Evolutionary conservation across 2,329 filamentous ascomycete species (phyloP).

Genomic region (Colletotrichum eremochloae): DNA sequence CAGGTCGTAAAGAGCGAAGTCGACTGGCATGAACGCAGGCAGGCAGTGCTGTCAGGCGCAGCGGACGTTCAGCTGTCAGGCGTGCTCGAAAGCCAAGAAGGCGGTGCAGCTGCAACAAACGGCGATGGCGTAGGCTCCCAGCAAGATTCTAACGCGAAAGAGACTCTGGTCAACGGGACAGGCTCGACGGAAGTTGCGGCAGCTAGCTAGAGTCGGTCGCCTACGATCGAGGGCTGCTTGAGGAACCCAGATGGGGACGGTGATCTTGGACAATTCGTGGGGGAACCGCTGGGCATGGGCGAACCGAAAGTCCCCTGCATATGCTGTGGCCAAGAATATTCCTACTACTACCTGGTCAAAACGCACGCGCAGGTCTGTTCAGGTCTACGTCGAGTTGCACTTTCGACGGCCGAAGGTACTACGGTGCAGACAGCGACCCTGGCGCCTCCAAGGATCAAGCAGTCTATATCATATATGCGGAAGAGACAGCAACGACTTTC

Average conservation of each 20-base stretch:
- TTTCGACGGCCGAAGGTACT: background rate
- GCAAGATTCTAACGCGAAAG: conserved; percentile 28
- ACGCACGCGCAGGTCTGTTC: background rate
- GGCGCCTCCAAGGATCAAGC: background rate
- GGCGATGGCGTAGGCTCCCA: conserved; percentile 46
- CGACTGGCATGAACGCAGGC: conserved; percentile 72
- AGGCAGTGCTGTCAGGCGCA: conserved; percentile 65
- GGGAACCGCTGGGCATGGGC: background rate
- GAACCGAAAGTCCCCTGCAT: conserved; percentile 3
- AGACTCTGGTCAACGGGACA: conserved; percentile 26
- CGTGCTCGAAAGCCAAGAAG: conserved; percentile 46
- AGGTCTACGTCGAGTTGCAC: background rate
- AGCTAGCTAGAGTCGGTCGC: conserved; percentile 14
- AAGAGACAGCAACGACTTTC: background rate
- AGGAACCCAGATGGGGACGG: background rate
- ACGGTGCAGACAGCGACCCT: background rate
- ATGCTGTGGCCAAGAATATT: background rate
- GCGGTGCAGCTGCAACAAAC: conserved; percentile 15
- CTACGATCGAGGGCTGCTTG: background rate
- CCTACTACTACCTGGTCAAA: background rate
- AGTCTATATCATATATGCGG: background rate
- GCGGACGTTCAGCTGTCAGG: conserved; percentile 60
- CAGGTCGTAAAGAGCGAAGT: conserved; percentile 77
- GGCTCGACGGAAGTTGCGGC: conserved; percentile 23
- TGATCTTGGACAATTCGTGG: background rate